Evolutionary conservation across 352 stramenopile species (phyloP).

Genomic region (Phytophthora parvispora): DNA sequence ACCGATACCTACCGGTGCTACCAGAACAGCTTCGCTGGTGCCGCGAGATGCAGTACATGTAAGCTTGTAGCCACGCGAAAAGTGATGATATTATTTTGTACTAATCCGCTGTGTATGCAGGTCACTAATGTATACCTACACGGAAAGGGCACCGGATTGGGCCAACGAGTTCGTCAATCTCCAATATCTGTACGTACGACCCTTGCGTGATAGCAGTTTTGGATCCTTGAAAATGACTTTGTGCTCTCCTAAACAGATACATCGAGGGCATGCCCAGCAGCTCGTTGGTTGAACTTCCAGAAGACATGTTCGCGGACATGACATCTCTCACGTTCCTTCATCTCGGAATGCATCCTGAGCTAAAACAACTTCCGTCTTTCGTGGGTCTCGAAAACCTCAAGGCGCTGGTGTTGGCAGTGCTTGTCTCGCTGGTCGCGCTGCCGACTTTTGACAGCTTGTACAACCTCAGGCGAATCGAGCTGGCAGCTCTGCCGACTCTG

Average conservation of each 20-base stretch:
- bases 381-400: slow-evolving; percentile 32
- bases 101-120: slow-evolving; percentile 10
- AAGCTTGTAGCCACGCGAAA: too few species aligned
- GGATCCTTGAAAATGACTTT: neutral
- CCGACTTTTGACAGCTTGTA: slow-evolving; percentile 16
- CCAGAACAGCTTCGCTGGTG: slow-evolving; percentile 30
- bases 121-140: slow-evolving; percentile 45
- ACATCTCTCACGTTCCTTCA: slow-evolving; percentile 42
- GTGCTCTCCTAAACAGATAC: slow-evolving; percentile 8
- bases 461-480: slow-evolving; percentile 28
- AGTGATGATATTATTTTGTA: too few species aligned
- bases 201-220: too few species aligned
- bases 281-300: slow-evolving; percentile 15
- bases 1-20: slow-evolving; percentile 27
- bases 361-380: slow-evolving; percentile 28
- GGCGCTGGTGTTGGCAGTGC: slow-evolving; percentile 23
- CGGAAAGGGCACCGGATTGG: slow-evolving; percentile 28
- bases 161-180: slow-evolving; percentile 33
- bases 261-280: slow-evolving; percentile 6
- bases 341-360: slow-evolving; percentile 13
- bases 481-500: neutral
- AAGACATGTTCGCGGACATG: slow-evolving; percentile 44
- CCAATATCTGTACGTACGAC: slow-evolving; percentile 42
- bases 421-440: slow-evolving; percentile 12
- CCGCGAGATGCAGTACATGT: slow-evolving; percentile 33